Percentiles rank a stretch among this genome's conserved stretches.
Evolutionary conservation across 257 asterid genomes (phyloP).

Genomic region (Osmanthus fragrans): DNA sequence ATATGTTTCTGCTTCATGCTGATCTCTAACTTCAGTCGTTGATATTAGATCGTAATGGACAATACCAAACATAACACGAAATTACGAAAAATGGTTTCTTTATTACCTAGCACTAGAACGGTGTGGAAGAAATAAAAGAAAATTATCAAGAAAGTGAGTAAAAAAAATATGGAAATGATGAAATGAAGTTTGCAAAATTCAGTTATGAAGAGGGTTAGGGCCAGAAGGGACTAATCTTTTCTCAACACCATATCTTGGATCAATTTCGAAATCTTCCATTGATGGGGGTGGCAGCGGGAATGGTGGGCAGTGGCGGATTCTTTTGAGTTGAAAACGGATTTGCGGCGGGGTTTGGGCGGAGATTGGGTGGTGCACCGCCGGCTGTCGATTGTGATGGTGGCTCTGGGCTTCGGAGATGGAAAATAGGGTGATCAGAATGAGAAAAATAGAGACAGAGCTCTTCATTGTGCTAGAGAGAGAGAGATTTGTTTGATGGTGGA

Average conservation of each 20-base stretch:
- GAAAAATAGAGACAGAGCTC: slow-evolving; percentile 19
- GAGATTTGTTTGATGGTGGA: neutral
- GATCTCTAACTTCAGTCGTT: slow-evolving; percentile 21
- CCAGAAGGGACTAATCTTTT: slow-evolving; percentile 64
- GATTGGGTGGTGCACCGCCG: slow-evolving; percentile 7
- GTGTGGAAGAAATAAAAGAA: neutral
- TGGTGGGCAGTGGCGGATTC: slow-evolving; percentile 46
- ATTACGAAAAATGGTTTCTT: neutral
- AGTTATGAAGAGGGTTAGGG: slow-evolving; percentile 67
- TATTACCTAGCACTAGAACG: neutral
- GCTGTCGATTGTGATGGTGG: neutral
- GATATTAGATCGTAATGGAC: slow-evolving; percentile 10
- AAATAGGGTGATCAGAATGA: neutral
- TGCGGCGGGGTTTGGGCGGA: slow-evolving; percentile 10
- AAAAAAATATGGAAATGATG: neutral
- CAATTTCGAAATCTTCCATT: slow-evolving; percentile 35
- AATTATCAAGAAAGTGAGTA: neutral
- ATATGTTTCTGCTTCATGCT: slow-evolving; percentile 18
- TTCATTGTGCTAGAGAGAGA: slow-evolving; percentile 27
- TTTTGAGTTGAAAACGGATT: slow-evolving; percentile 34
- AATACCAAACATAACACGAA: no score
- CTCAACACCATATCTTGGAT: slow-evolving; percentile 64
- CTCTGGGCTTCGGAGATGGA: slow-evolving; percentile 5
- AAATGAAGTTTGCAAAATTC: slow-evolving; percentile 21
- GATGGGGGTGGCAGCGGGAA: slow-evolving; percentile 14